Evolutionary conservation across 257 asterid genomes (phyloP).

Genomic region (Orobanche coerulescens): DNA sequence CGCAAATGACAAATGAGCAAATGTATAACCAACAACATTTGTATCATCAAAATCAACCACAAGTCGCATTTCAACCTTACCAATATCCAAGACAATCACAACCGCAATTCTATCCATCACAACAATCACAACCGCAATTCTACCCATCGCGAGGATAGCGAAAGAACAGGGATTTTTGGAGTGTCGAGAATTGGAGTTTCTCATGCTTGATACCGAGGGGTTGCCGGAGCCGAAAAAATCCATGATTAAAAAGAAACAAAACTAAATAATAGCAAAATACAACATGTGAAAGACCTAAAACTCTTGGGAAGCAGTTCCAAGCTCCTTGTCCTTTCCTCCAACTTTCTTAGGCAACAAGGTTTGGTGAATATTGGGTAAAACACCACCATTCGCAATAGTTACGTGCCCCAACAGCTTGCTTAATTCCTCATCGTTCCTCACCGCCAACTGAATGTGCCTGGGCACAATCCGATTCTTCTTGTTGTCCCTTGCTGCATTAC

Average conservation of each 20-base stretch:
- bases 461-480: constrained; percentile 54
- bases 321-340: constrained; percentile 31
- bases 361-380: constrained; percentile 46
- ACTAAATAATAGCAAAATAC: not conserved
- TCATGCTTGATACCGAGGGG: too few species aligned
- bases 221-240: too few species aligned
- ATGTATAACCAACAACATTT: too few species aligned
- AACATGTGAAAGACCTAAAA: constrained; percentile 24
- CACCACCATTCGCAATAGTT: constrained; percentile 53
- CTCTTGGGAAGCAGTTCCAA: constrained; percentile 43
- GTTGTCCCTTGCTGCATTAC: constrained; percentile 52
- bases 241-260: not conserved
- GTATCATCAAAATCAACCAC: too few species aligned
- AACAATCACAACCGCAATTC: too few species aligned
- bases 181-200: too few species aligned
- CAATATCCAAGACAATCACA: too few species aligned
- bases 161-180: too few species aligned
- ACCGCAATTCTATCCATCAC: too few species aligned
- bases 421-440: constrained; percentile 55
- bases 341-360: constrained; percentile 35
- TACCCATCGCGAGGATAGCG: too few species aligned
- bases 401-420: constrained; percentile 44
- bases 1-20: too few species aligned
- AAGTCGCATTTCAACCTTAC: too few species aligned
- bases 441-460: constrained; percentile 53